Base-by-base conservation (phyloP, 371 early-diverging fungal genomes). In the Haplosporangium sp. region DNA sequence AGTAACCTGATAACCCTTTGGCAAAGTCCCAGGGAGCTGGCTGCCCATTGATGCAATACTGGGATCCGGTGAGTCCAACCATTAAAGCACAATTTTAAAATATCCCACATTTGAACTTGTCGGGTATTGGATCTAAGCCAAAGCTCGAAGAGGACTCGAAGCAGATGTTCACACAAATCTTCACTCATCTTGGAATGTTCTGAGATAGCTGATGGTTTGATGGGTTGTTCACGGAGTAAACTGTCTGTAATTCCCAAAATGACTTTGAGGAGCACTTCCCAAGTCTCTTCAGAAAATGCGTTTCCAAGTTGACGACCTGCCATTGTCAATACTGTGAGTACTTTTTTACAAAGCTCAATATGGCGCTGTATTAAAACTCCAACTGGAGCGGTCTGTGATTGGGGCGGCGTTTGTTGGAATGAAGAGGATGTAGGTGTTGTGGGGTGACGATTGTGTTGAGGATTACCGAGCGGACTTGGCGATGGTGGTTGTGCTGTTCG, bases 221-320 rank as follows among this genome's bases (percentile, higher is more conserved):
- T 40, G 38, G 67, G 59, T 34, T 74, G 91, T 62, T 89, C 89
- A 37, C 88, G 86, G 50, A 94, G 75, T 40, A 94, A 74, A 58
- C 86, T 89, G 69, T 95, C 95, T 0, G 92, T 82, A 44, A 92
- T 86, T 11, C 94, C 94, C 8, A 94, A 74, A 47, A 94, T 75
- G 9, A 94, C 92, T 71, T 93, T 94, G 20, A 95, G 81, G 8
- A 94, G 77, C 2, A 92, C 89, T 15, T 86, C 85, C 96, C 96
- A 95, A 0, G 95, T 94, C 45, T 91, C 92, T 60, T 85, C 82
- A 2, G 91, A 87, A 45, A 94, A 88, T 53, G 69, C 66, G 15
- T 65, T 57, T 4, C 88, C 89, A 9, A 93, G 78, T 3, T 87
- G 88, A 48, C 92, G 86, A 10, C 89, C 91, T 17, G 92, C 91